Conservation (phyloP, 2,329 filamentous ascomycete species). For the Colletotrichum destructivum region DNA sequence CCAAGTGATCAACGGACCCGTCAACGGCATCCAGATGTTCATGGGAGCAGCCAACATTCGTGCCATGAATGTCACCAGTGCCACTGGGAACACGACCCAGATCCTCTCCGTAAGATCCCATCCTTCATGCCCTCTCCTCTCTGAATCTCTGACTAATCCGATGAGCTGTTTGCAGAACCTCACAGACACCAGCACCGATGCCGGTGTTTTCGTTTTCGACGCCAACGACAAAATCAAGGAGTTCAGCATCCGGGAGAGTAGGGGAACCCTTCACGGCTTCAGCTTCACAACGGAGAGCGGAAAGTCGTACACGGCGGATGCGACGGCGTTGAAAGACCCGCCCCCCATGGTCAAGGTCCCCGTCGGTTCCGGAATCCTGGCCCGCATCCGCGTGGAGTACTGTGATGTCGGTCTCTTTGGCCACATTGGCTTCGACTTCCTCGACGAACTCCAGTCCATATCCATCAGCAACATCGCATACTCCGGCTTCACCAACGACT, state of each 20-base stretch:
- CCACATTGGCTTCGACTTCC: slow-evolving; percentile 39
- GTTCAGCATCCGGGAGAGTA: slow-evolving; percentile 12
- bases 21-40: slow-evolving; percentile 26
- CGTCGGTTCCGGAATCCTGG: slow-evolving; percentile 38
- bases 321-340: not conserved
- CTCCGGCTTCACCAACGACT: slow-evolving; percentile 38
- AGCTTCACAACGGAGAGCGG: slow-evolving; percentile 26
- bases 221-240: slow-evolving; percentile 26
- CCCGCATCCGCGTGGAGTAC: slow-evolving; percentile 31
- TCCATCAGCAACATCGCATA: slow-evolving; percentile 42
- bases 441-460: slow-evolving; percentile 43
- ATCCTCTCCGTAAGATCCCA: slow-evolving; percentile 13
- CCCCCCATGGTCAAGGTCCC: slow-evolving; percentile 18
- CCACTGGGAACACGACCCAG: slow-evolving; percentile 17
- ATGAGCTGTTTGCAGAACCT: slow-evolving; percentile 3
- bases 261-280: slow-evolving; percentile 20
- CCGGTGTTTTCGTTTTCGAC: slow-evolving; percentile 20
- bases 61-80: slow-evolving; percentile 20
- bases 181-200: slow-evolving; percentile 5
- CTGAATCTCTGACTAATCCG: too few relatives aligned
- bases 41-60: slow-evolving; percentile 31
- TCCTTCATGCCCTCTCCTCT: not conserved
- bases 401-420: slow-evolving; percentile 36
- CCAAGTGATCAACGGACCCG: slow-evolving; percentile 18
- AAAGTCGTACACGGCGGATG: slow-evolving; percentile 16